These are phyloP conservation scores for Grosmannia clavigera DNA, from an alignment of 2,329 filamentous ascomycete genomes.

Conservation along the genomic window DNA sequence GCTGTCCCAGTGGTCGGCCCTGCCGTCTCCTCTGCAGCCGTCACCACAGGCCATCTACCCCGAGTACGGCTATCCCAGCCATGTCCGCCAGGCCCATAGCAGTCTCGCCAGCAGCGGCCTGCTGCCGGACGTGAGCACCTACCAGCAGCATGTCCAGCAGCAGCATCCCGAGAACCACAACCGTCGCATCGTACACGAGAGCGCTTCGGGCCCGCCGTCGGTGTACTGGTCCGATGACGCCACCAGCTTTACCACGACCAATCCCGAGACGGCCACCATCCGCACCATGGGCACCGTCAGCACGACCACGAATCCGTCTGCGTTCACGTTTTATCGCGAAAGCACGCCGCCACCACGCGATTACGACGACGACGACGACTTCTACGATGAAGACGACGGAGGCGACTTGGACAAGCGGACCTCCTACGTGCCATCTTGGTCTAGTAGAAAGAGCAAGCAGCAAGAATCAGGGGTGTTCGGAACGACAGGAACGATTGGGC, in stretches of 20 bases:
- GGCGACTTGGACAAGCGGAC: neutral
- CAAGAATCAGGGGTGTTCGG: neutral
- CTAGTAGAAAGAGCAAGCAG: neutral
- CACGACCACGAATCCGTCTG: conserved; percentile 13
- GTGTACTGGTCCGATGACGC: conserved; percentile 19
- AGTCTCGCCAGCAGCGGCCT: conserved; percentile 3
- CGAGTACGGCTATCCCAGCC: neutral
- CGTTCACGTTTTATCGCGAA: conserved; percentile 29
- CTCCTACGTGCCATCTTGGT: neutral
- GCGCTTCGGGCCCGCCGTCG: conserved; percentile 10
- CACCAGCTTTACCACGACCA: conserved; percentile 4
- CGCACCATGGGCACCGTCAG: conserved; percentile 1
- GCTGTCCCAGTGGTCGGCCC: neutral
- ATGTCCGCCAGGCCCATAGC: neutral
- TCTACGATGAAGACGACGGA: neutral
- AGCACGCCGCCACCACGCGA: conserved; percentile 22
- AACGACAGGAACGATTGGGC: no score
- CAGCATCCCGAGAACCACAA: neutral
- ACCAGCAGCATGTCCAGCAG: neutral
- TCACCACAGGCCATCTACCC: neutral
- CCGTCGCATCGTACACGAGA: conserved; percentile 3
- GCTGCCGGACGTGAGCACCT: neutral
- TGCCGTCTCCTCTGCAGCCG: neutral
- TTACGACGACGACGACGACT: conserved; percentile 6
- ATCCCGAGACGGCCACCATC: conserved; percentile 9